Conservation (phyloP, 345 rosid genomes). For the Capsella bursapastoris region DNA sequence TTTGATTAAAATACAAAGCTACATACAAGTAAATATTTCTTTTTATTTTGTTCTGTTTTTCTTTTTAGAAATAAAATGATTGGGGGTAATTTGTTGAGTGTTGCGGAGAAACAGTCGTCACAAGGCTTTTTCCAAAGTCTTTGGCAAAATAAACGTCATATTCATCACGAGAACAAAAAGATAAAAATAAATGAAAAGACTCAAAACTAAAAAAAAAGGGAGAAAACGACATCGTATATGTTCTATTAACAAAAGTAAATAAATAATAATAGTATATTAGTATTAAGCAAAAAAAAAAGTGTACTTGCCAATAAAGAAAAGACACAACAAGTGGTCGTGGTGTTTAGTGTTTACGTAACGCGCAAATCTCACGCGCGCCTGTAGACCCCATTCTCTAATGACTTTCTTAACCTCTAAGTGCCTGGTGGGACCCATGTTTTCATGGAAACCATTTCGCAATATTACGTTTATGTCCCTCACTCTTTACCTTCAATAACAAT, state of each 20-base stretch:
- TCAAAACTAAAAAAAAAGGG: slow-evolving; percentile 16
- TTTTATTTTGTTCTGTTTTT: too few species aligned
- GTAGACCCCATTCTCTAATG: slow-evolving; percentile 31
- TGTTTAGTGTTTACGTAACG: slow-evolving; percentile 28
- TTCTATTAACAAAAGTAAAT: slow-evolving; percentile 33
- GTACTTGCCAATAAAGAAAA: slow-evolving; percentile 37
- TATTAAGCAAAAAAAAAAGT: neutral
- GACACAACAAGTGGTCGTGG: slow-evolving; percentile 45
- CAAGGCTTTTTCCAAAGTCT: slow-evolving; percentile 24
- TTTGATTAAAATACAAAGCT: too few species aligned
- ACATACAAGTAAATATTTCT: too few species aligned
- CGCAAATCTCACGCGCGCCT: slow-evolving; percentile 32
- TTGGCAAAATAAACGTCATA: slow-evolving; percentile 23
- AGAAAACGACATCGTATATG: slow-evolving; percentile 40
- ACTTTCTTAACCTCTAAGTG: slow-evolving; percentile 44
- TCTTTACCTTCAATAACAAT: slow-evolving; percentile 6
- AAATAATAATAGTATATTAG: too few species aligned
- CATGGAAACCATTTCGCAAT: neutral
- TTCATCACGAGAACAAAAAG: slow-evolving; percentile 10
- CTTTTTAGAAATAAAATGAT: too few species aligned
- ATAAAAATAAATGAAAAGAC: neutral
- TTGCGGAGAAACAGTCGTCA: neutral
- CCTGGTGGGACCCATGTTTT: slow-evolving; percentile 37
- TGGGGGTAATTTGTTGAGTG: neutral
- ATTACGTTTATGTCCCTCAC: neutral